phyloP scores from a whole-genome alignment of 108 stramenopile genomes.

The Fistulifera pelliculosa region DNA sequence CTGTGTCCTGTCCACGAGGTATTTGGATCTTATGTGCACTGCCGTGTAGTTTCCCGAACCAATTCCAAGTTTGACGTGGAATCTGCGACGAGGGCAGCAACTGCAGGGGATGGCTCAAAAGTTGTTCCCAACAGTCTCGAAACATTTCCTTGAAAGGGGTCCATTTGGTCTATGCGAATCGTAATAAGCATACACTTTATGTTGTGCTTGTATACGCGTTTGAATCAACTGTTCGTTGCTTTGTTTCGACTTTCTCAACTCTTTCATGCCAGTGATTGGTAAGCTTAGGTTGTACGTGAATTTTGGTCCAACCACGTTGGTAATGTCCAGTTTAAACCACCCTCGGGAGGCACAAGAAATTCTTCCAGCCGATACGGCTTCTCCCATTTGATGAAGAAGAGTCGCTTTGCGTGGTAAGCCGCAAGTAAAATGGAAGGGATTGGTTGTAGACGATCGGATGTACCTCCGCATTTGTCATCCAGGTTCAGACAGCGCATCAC shows the following conservation, averaged over 20 bases:
- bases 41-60: slow-evolving; percentile 26
- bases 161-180: not conserved
- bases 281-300: not conserved
- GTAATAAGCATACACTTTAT: not conserved
- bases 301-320: slow-evolving; percentile 1
- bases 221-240: not conserved
- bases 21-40: slow-evolving; percentile 37
- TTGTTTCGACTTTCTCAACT: no score
- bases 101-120: slow-evolving; percentile 43
- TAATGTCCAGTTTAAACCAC: slow-evolving; percentile 26
- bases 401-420: slow-evolving; percentile 22
- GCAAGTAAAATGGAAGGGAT: slow-evolving; percentile 21
- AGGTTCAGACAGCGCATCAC: slow-evolving; percentile 21
- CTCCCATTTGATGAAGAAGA: slow-evolving; percentile 36
- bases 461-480: slow-evolving; percentile 24
- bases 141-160: not conserved
- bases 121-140: slow-evolving; percentile 13
- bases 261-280: not conserved
- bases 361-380: slow-evolving; percentile 30
- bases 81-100: slow-evolving; percentile 12
- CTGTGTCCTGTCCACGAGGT: slow-evolving; percentile 1
- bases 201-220: not conserved
- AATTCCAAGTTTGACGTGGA: slow-evolving; percentile 19
- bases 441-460: slow-evolving; percentile 31
- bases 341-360: slow-evolving; percentile 29